phyloP scores from a whole-genome alignment of 2,329 filamentous ascomycete genomes.

The Venturia carpophila region DNA sequence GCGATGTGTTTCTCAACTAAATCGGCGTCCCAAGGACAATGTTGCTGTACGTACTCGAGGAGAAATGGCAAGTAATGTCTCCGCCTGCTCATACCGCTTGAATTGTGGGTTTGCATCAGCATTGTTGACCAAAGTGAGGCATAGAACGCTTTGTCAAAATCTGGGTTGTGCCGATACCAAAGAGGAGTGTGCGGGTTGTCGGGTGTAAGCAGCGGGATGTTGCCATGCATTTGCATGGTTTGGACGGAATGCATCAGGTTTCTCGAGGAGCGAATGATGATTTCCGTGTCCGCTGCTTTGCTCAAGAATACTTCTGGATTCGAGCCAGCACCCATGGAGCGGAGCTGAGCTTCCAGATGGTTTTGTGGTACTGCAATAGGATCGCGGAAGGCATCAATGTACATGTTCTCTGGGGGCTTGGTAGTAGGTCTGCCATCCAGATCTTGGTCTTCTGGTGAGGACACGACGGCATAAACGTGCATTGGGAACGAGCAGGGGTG shows the following conservation, averaged over 20 bases:
- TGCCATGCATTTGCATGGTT: conserved; percentile 27
- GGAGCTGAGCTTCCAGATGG: conserved; percentile 53
- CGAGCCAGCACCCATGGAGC: conserved; percentile 45
- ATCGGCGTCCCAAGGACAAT: conserved; percentile 64
- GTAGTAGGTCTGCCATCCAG: conserved; percentile 33
- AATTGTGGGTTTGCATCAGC: conserved; percentile 32
- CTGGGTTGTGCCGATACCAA: conserved; percentile 24
- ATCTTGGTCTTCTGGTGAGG: conserved; percentile 35
- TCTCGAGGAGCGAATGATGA: conserved; percentile 67
- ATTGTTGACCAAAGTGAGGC: conserved; percentile 62
- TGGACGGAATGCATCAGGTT: conserved; percentile 71
- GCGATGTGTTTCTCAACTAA: conserved; percentile 61
- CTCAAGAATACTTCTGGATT: conserved; percentile 39
- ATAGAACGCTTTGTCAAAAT: conserved; percentile 59
- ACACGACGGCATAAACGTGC: conserved; percentile 76
- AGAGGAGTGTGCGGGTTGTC: conserved; percentile 3
- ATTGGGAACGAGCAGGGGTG: conserved; percentile 74
- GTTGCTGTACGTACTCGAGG: conserved; percentile 54
- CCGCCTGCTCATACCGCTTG: conserved; percentile 38
- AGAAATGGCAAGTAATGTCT: conserved; percentile 58
- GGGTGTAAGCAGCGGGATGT: background rate
- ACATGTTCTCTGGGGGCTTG: conserved; percentile 49
- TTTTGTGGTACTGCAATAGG: conserved; percentile 56
- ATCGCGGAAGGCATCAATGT: conserved; percentile 72
- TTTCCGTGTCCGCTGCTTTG: conserved; percentile 56